Percentiles rank a stretch among this genome's conserved stretches.
These are phyloP conservation scores for Apophysomyces ossiformis DNA, from an alignment of 371 early-diverging fungal species.

Conservation along the genomic window DNA sequence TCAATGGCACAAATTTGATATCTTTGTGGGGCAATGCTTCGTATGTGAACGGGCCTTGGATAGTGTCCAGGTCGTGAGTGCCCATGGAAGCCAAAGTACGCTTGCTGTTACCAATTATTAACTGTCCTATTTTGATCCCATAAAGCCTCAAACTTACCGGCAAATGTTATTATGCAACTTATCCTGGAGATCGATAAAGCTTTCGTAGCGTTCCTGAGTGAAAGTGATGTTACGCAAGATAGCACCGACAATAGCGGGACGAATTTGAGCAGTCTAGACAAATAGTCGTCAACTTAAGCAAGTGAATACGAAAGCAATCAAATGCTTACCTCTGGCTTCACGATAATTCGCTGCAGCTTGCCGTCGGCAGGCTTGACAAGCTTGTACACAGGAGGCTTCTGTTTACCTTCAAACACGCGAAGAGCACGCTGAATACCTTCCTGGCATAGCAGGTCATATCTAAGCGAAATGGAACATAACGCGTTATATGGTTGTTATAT, in stretches of 20 bases:
- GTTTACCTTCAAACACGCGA: constrained; percentile 75
- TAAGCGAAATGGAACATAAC: constrained; percentile 21
- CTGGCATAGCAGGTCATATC: constrained; percentile 95
- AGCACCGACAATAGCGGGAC: constrained; percentile 95
- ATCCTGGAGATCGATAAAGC: constrained; percentile 99
- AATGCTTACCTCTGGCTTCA: constrained; percentile 68
- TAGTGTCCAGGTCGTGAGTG: constrained; percentile 98
- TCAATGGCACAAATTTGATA: constrained; percentile 95
- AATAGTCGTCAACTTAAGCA: not conserved
- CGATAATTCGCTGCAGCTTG: constrained; percentile 65
- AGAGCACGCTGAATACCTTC: constrained; percentile 95
- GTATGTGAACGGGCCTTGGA: constrained; percentile 96
- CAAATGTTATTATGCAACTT: constrained; percentile 99
- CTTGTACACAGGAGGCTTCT: constrained; percentile 69
- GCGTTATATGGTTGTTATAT: not conserved
- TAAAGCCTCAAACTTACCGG: constrained; percentile 50
- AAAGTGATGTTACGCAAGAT: constrained; percentile 93
- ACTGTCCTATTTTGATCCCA: constrained; percentile 2
- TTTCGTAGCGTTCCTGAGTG: constrained; percentile 84
- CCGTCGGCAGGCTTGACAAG: constrained; percentile 62
- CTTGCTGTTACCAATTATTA: constrained; percentile 65
- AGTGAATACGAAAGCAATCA: not conserved
- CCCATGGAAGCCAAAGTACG: constrained; percentile 98
- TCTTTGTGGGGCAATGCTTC: constrained; percentile 89
- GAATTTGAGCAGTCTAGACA: constrained; percentile 69